A percentile compares a stretch with the other conserved stretches of the same genome.
Conservation (phyloP, 139 green algal species). For the Chlamydomonas incerta region DNA sequence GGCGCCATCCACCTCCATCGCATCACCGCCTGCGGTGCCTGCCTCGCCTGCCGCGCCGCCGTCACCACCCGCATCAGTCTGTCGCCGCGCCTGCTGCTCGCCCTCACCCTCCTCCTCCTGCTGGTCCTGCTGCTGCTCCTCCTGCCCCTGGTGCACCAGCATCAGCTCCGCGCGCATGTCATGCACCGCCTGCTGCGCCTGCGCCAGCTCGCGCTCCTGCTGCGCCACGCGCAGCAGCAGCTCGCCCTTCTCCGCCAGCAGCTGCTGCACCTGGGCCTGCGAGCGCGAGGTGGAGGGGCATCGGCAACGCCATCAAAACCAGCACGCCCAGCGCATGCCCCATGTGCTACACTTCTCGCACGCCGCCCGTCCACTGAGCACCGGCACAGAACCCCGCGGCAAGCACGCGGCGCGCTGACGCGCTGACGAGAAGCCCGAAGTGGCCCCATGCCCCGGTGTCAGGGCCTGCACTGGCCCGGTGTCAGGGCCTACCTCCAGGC, state of each 20-base stretch:
- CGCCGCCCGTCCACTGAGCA: no score
- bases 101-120: neutral
- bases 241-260: neutral
- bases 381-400: no score
- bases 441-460: no score
- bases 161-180: neutral
- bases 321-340: no score
- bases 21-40: no score
- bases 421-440: no score
- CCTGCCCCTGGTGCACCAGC: neutral
- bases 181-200: constrained; percentile 13
- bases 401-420: no score
- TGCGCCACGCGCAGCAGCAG: constrained; percentile 7
- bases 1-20: neutral
- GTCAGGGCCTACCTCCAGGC: neutral
- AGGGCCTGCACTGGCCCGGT: no score
- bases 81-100: neutral
- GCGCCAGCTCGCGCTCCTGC: constrained; percentile 2
- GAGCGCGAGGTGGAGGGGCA: neutral
- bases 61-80: neutral
- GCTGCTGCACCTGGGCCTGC: constrained; percentile 2
- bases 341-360: no score
- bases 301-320: no score
- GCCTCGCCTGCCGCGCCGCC: neutral
- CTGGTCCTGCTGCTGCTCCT: neutral